These are phyloP conservation scores for Amanita rimosa DNA, from an alignment of 768 basidiomycete species.

Conservation along the genomic window DNA sequence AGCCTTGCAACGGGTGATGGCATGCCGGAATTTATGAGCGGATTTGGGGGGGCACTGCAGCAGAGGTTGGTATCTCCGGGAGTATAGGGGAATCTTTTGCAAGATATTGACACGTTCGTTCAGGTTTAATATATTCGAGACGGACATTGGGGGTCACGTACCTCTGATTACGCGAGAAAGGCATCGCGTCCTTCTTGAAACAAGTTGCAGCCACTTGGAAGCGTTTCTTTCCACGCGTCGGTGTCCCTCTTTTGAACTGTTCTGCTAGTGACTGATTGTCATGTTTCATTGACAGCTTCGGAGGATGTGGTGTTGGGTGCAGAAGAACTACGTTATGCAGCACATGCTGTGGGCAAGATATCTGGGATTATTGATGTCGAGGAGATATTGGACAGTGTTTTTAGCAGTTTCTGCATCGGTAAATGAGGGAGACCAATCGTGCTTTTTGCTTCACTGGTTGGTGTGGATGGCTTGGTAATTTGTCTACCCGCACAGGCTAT, in stretches of 20 bases:
- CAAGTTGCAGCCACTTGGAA: constrained; percentile 47
- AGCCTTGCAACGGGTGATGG: constrained; percentile 56
- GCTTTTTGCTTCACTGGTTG: too few relatives aligned
- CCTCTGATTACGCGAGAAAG: constrained; percentile 74
- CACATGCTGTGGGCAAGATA: constrained; percentile 74
- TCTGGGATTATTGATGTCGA: constrained; percentile 74
- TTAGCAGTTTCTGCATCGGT: constrained; percentile 84
- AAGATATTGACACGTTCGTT: neutral
- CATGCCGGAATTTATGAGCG: constrained; percentile 44
- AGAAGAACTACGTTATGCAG: constrained; percentile 82
- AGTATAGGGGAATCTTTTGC: neutral
- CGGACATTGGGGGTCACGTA: constrained; percentile 18
- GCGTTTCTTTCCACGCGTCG: constrained; percentile 42
- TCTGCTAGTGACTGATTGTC: neutral
- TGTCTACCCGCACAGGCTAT: too few relatives aligned
- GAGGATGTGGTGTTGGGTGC: constrained; percentile 76
- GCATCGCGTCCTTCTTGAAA: constrained; percentile 68
- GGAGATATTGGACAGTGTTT: constrained; percentile 74
- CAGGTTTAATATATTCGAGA: constrained; percentile 16
- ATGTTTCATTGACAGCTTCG: constrained; percentile 24
- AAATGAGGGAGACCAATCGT: constrained; percentile 33
- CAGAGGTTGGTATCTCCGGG: constrained; percentile 25
- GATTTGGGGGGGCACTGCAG: constrained; percentile 41
- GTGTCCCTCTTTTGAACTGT: constrained; percentile 11
- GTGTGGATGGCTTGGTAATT: too few relatives aligned